Conservation (phyloP, 2,329 filamentous ascomycete genomes). For the Pyricularia pennisetigena region DNA sequence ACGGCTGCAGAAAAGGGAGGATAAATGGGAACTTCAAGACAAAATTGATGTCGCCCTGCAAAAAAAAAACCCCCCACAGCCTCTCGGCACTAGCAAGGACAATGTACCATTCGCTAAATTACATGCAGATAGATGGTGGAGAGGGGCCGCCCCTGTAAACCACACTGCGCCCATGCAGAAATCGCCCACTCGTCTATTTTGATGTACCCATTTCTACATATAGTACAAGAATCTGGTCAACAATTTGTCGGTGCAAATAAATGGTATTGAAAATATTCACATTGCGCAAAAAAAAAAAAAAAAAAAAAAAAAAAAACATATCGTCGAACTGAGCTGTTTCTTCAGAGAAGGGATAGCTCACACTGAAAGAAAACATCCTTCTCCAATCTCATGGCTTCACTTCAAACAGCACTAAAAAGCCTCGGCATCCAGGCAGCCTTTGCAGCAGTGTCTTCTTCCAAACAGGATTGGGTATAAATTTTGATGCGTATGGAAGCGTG, state of each 20-base stretch:
- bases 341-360: neutral
- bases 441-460: neutral
- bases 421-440: neutral
- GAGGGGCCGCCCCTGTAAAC: neutral
- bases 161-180: neutral
- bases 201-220: too few species aligned
- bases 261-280: neutral
- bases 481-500: neutral
- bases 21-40: neutral
- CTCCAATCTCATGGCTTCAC: neutral
- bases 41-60: neutral
- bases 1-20: neutral
- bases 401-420: neutral
- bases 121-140: neutral
- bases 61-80: neutral
- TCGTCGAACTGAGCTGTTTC: neutral
- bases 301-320: neutral
- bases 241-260: neutral
- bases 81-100: neutral
- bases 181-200: neutral
- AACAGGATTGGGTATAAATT: neutral
- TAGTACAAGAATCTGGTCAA: neutral
- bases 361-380: neutral
- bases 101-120: neutral
- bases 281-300: neutral